These are phyloP conservation scores for Zasmidium angulare DNA, from an alignment of 2,329 filamentous ascomycete species.

Conservation along the genomic window DNA sequence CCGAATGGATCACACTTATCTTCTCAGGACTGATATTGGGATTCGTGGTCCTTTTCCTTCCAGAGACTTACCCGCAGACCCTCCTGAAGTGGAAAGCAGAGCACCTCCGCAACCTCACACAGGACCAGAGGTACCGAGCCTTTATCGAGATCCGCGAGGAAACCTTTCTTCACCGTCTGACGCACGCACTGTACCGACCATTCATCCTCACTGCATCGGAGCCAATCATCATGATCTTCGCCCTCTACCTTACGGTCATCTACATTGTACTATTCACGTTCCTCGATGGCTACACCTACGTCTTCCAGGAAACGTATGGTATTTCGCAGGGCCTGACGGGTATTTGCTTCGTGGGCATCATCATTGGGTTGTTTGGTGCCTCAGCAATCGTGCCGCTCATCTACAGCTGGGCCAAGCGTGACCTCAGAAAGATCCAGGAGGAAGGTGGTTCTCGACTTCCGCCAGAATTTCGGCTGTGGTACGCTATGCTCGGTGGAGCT, in stretches of 20 bases:
- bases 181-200: conserved; percentile 42
- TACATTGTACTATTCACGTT: conserved; percentile 59
- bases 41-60: conserved; percentile 44
- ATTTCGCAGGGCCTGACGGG: conserved; percentile 35
- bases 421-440: conserved; percentile 43
- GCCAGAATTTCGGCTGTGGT: conserved; percentile 57
- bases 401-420: conserved; percentile 27
- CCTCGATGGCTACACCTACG: conserved; percentile 53
- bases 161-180: conserved; percentile 38
- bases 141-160: conserved; percentile 47
- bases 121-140: conserved; percentile 49
- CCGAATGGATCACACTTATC: conserved; percentile 42
- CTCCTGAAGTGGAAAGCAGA: conserved; percentile 39
- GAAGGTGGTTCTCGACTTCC: conserved; percentile 41
- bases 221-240: conserved; percentile 45
- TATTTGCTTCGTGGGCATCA: conserved; percentile 19
- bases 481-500: conserved; percentile 49
- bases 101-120: conserved; percentile 32
- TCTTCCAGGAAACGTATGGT: conserved; percentile 52
- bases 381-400: conserved; percentile 17
- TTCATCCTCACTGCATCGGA: conserved; percentile 40
- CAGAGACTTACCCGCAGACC: conserved; percentile 51
- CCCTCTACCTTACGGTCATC: conserved; percentile 51
- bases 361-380: conserved; percentile 17
- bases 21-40: conserved; percentile 31